A percentile compares a stretch with the other conserved stretches of the same genome.
Conservation (phyloP, 768 basidiomycete genomes). For the Lactarius sanguifluus region DNA sequence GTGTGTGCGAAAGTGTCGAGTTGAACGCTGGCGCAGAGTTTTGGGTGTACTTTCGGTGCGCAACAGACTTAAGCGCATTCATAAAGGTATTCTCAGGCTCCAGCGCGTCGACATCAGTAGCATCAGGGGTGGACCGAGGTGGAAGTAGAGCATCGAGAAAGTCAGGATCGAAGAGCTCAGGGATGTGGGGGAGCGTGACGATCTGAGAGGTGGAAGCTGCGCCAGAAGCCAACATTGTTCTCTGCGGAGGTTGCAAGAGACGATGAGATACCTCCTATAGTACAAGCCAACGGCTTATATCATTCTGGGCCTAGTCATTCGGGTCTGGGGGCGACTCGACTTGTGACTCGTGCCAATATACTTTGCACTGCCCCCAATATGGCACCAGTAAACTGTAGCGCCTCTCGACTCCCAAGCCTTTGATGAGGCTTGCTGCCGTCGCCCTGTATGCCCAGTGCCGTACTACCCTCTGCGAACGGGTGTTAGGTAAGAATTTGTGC, state of each 20-base stretch:
- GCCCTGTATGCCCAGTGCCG: too few relatives aligned
- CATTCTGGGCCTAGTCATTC: not conserved
- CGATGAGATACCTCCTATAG: not conserved
- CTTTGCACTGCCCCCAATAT: not conserved
- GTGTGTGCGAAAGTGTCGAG: slow-evolving; percentile 50
- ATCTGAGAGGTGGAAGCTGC: slow-evolving; percentile 41
- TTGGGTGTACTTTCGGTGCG: slow-evolving; percentile 48
- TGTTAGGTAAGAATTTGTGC: not conserved
- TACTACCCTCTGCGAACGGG: not conserved
- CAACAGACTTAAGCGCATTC: slow-evolving; percentile 46
- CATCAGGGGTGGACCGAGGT: slow-evolving; percentile 7
- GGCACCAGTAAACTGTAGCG: not conserved
- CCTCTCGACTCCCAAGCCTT: not conserved
- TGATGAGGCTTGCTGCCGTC: not conserved
- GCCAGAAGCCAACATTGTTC: slow-evolving; percentile 23
- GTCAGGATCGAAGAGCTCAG: slow-evolving; percentile 55
- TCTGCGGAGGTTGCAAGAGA: not conserved
- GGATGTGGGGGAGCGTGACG: slow-evolving; percentile 54
- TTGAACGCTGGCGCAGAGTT: slow-evolving; percentile 52
- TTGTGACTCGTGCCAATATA: not conserved
- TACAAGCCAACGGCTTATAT: slow-evolving; percentile 4
- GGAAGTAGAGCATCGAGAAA: slow-evolving; percentile 62
- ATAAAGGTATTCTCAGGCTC: slow-evolving; percentile 50
- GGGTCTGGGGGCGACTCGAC: not conserved
- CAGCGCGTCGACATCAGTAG: not conserved